These are phyloP conservation scores for Gossypium turneri DNA, from an alignment of 345 rosid genomes.

Conservation along the genomic window DNA sequence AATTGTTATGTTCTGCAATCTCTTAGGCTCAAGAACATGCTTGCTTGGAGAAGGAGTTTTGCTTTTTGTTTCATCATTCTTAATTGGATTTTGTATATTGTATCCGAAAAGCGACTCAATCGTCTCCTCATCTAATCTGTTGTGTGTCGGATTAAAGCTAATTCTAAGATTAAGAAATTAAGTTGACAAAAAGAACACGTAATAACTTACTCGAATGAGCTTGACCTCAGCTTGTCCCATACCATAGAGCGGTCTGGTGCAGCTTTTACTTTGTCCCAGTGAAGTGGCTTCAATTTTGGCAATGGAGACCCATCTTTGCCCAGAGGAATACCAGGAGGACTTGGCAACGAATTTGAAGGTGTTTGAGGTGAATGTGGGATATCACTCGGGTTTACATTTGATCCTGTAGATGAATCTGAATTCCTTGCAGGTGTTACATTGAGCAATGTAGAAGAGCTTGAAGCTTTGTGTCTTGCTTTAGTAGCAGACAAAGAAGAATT, in stretches of 20 bases:
- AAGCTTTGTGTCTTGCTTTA: slow-evolving; percentile 22
- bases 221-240: slow-evolving; percentile 90
- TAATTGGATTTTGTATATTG: slow-evolving; percentile 49
- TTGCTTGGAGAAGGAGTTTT: slow-evolving; percentile 89
- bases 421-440: slow-evolving; percentile 27
- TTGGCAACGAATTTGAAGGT: slow-evolving; percentile 21
- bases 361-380: slow-evolving; percentile 23
- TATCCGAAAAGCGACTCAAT: slow-evolving; percentile 93
- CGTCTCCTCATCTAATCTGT: slow-evolving; percentile 97
- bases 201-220: slow-evolving; percentile 86
- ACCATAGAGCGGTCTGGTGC: slow-evolving; percentile 81
- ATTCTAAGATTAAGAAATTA: not conserved
- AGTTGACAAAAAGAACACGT: not conserved
- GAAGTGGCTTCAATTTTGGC: slow-evolving; percentile 93
- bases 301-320: slow-evolving; percentile 78
- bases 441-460: slow-evolving; percentile 25
- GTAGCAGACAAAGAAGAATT: slow-evolving; percentile 16
- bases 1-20: slow-evolving; percentile 88
- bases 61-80: slow-evolving; percentile 70
- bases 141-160: not conserved
- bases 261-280: slow-evolving; percentile 99
- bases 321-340: slow-evolving; percentile 37
- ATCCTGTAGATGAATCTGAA: slow-evolving; percentile 26
- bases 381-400: slow-evolving; percentile 21
- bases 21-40: slow-evolving; percentile 87